Conservation (phyloP, 2,329 filamentous ascomycete species). For the Neonectria hederae region DNA sequence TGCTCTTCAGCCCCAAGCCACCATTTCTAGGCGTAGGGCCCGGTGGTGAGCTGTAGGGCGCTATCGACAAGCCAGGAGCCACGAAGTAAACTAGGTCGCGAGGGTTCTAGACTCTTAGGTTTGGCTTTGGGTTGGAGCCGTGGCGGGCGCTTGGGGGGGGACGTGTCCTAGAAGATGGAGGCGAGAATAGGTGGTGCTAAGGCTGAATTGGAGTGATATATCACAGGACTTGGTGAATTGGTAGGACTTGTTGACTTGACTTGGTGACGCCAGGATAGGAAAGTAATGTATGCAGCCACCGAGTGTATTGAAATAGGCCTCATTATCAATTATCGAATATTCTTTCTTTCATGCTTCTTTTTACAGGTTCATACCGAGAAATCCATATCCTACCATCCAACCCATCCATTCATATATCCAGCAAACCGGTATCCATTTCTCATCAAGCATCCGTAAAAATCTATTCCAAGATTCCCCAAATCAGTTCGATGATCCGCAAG, state of each 20-base stretch:
- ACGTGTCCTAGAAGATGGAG: not conserved
- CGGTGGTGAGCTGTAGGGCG: too few species aligned
- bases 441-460: not conserved
- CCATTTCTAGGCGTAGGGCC: not conserved
- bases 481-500: slow-evolving; percentile 28
- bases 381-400: not conserved
- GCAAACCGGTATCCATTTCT: not conserved
- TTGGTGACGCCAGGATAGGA: not conserved
- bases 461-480: not conserved
- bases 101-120: not conserved
- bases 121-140: not conserved
- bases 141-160: not conserved
- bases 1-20: not conserved
- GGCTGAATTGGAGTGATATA: not conserved
- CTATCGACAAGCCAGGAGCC: too few species aligned
- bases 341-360: not conserved
- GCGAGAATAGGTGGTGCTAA: not conserved
- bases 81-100: not conserved
- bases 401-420: not conserved
- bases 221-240: too few species aligned
- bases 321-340: slow-evolving; percentile 2
- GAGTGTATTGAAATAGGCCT: not conserved
- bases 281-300: not conserved
- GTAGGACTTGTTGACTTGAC: too few species aligned
- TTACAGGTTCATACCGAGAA: not conserved